Evolutionary conservation across 306 rosid species (phyloP).

Genomic region (Mimosa pudica): DNA sequence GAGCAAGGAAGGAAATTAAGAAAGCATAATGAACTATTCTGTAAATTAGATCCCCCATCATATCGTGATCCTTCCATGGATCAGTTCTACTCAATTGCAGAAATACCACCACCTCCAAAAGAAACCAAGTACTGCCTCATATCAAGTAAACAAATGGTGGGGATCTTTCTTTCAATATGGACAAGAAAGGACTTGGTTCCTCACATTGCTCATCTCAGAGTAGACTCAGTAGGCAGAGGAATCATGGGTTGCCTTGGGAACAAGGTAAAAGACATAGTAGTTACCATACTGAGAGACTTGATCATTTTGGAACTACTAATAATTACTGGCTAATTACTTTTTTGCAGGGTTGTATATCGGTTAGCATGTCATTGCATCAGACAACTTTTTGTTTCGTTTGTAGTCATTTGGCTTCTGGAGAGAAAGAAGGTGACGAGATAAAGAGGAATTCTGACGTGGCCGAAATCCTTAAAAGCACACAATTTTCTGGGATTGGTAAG

Average conservation of each 20-base stretch:
- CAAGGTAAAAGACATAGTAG: slow-evolving; percentile 53
- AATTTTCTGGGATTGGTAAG: slow-evolving; percentile 79
- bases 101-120: slow-evolving; percentile 43
- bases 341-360: slow-evolving; percentile 90
- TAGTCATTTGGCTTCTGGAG: slow-evolving; percentile 98
- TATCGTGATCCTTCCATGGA: slow-evolving; percentile 39
- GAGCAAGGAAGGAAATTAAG: slow-evolving; percentile 53
- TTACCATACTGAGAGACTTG: background rate
- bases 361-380: slow-evolving; percentile 92
- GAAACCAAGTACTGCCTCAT: slow-evolving; percentile 57
- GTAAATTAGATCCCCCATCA: slow-evolving; percentile 38
- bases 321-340: background rate
- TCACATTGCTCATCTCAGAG: slow-evolving; percentile 85
- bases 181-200: slow-evolving; percentile 71
- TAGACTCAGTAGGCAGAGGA: slow-evolving; percentile 84
- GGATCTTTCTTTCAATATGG: slow-evolving; percentile 86
- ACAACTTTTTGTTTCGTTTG: slow-evolving; percentile 91
- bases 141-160: slow-evolving; percentile 93
- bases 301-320: background rate
- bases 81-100: slow-evolving; percentile 59
- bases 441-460: slow-evolving; percentile 80
- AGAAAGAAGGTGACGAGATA: slow-evolving; percentile 92
- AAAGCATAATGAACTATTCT: slow-evolving; percentile 49
- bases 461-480: slow-evolving; percentile 77
- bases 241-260: slow-evolving; percentile 92